phyloP scores from a whole-genome alignment of 164 flowering plant genomes.

The Dillenia suffruticosa region DNA sequence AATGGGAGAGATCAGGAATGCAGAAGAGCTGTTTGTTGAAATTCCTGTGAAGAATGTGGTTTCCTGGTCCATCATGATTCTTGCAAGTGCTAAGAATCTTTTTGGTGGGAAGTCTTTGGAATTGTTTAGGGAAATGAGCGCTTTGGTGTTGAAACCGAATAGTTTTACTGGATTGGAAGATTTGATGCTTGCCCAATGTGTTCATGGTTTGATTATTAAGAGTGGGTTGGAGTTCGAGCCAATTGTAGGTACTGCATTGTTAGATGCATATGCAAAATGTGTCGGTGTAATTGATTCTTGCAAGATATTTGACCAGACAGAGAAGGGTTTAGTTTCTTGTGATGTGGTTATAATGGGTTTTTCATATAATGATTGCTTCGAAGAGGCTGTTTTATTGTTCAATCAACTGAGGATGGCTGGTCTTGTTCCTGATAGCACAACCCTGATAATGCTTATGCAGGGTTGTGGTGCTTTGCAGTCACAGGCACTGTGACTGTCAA shows the following conservation, averaged over 20 bases:
- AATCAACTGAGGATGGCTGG: too few relatives aligned
- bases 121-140: conserved; percentile 24
- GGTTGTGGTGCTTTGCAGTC: conserved; percentile 18
- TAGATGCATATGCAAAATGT: conserved; percentile 36
- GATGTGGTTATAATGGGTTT: conserved; percentile 31
- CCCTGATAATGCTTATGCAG: conserved; percentile 23
- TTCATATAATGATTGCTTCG: conserved; percentile 13
- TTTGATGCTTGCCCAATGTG: conserved; percentile 12
- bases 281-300: conserved; percentile 18
- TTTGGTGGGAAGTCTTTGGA: conserved; percentile 13
- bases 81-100: conserved; percentile 28
- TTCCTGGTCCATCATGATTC: conserved; percentile 29
- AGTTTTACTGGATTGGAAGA: conserved; percentile 26
- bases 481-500: conserved; percentile 14
- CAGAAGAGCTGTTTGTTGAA: conserved; percentile 30
- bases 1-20: conserved; percentile 19
- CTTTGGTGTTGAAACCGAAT: conserved; percentile 22
- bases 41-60: conserved; percentile 23
- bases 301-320: conserved; percentile 18
- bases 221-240: conserved; percentile 22
- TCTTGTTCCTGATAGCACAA: conserved; percentile 25
- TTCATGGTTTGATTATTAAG: conserved; percentile 29
- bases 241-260: conserved; percentile 29
- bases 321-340: conserved; percentile 20
- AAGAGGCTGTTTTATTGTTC: conserved; percentile 23